Evolutionary conservation across 1,284 basidiomycete species (phyloP), one percentile per base, ranked within the genome.

Genomic region (Trametes polyzona): DNA sequence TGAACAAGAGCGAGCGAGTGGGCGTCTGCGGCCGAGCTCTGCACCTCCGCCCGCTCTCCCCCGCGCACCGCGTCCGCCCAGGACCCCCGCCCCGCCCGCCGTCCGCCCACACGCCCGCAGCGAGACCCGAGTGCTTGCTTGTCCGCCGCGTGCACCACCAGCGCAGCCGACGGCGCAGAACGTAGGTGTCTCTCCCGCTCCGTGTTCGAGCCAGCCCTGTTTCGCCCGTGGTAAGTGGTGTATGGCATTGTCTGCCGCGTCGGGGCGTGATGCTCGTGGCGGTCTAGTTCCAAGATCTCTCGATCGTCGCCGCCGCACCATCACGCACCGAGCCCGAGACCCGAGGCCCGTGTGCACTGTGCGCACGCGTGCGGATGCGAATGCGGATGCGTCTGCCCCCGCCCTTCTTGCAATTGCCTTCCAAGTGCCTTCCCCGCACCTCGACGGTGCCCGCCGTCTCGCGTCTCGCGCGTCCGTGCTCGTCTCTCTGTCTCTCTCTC

Each of bases 271-370:
- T 58, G 50, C 36, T 49, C 60, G 56, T 55, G 53, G 60, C 56
- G 36, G 60, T n/a, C 46, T 58, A 54, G 52, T 54, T 47, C 53
- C 46, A 48, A 61, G 61, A 59, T 55, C 61, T 55, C 54, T 48
- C 51, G 61, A 62, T 62, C 61, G 49, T 55, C 27, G 55, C 47
- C 47, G 48, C 40, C 36, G 27, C 47, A 62, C 48, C 42, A 55
- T 49, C 41, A 49, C 62, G n/a, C 23, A 54, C 40, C n/a, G n/a
- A n/a, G n/a, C n/a, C n/a, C n/a, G n/a, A n/a, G n/a, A n/a, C n/a
- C n/a, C n/a, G n/a, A n/a, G n/a, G n/a, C n/a, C n/a, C n/a, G n/a
- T n/a, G n/a, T n/a, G n/a, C n/a, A n/a, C n/a, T n/a, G n/a, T n/a
- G n/a, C n/a, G n/a, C n/a, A n/a, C n/a, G n/a, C n/a, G n/a, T n/a